These are phyloP conservation scores for Schoenoplectus tabernaemontani DNA, from an alignment of 202 grass and related monocot genomes.

Conservation along the genomic window DNA sequence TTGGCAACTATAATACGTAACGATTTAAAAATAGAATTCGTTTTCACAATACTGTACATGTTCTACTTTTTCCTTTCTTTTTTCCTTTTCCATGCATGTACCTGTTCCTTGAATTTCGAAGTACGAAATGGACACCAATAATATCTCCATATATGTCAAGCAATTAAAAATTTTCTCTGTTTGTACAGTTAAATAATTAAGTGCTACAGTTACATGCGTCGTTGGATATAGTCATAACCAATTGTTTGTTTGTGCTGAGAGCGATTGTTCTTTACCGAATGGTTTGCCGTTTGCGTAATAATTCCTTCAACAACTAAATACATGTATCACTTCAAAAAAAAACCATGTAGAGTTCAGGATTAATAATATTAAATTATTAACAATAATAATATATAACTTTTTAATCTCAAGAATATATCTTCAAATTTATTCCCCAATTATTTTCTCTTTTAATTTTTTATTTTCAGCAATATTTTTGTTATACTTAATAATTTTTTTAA, in stretches of 20 bases:
- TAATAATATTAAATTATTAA: too few relatives aligned
- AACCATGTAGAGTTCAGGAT: too few relatives aligned
- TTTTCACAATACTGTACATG: neutral
- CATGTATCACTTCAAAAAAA: too few relatives aligned
- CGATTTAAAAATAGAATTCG: neutral
- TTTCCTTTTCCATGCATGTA: neutral
- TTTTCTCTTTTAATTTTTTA: too few relatives aligned
- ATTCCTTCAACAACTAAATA: neutral
- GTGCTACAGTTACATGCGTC: neutral
- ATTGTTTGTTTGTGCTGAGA: slow-evolving; percentile 12
- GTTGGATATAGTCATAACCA: neutral
- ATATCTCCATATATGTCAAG: neutral
- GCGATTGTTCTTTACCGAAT: neutral
- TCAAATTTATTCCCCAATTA: too few relatives aligned
- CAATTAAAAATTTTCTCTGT: neutral
- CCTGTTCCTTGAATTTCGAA: neutral
- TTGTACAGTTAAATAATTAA: slow-evolving; percentile 1
- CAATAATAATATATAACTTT: too few relatives aligned
- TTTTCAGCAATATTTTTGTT: too few relatives aligned
- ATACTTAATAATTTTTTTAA: too few relatives aligned
- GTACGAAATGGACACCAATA: neutral
- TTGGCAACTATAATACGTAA: neutral
- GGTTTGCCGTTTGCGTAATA: neutral
- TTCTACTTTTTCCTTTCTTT: neutral
- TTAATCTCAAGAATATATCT: too few relatives aligned